These are phyloP conservation scores for Aspergillus candidus DNA, from an alignment of 2,329 filamentous ascomycete genomes.

Conservation along the genomic window DNA sequence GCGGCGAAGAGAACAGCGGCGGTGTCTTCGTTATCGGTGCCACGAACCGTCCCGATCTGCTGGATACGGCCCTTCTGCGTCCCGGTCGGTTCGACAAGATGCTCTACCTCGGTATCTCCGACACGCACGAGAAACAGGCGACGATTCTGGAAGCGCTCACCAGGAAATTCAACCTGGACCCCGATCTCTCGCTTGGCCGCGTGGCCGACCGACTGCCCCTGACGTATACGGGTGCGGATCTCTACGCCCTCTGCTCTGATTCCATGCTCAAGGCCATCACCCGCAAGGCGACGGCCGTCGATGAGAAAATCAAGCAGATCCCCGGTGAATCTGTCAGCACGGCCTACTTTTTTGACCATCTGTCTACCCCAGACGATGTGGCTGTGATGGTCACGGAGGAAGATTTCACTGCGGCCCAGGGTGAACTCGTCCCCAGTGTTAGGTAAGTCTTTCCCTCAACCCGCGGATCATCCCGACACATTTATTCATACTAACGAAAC, in stretches of 20 bases:
- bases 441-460: slow-evolving; percentile 33
- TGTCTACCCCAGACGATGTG: slow-evolving; percentile 74
- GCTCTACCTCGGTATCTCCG: slow-evolving; percentile 92
- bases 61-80: slow-evolving; percentile 82
- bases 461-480: neutral
- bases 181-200: slow-evolving; percentile 65
- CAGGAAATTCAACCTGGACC: slow-evolving; percentile 83
- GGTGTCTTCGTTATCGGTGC: slow-evolving; percentile 96
- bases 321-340: slow-evolving; percentile 61
- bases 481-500: slow-evolving; percentile 18
- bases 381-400: slow-evolving; percentile 82
- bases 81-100: slow-evolving; percentile 97
- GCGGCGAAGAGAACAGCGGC: slow-evolving; percentile 69
- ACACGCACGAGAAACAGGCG: slow-evolving; percentile 93
- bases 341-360: slow-evolving; percentile 93
- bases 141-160: slow-evolving; percentile 92
- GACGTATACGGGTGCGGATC: slow-evolving; percentile 94
- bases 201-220: slow-evolving; percentile 78
- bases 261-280: slow-evolving; percentile 99
- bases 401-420: slow-evolving; percentile 76
- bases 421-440: slow-evolving; percentile 86
- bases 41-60: slow-evolving; percentile 86
- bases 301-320: slow-evolving; percentile 69
- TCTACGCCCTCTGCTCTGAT: slow-evolving; percentile 95
- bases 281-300: slow-evolving; percentile 74